A percentile compares a stretch with the other conserved stretches of the same genome.
phyloP scores from a whole-genome alignment of 148 eudicot genomes.

The Nepenthes mirabilis region DNA sequence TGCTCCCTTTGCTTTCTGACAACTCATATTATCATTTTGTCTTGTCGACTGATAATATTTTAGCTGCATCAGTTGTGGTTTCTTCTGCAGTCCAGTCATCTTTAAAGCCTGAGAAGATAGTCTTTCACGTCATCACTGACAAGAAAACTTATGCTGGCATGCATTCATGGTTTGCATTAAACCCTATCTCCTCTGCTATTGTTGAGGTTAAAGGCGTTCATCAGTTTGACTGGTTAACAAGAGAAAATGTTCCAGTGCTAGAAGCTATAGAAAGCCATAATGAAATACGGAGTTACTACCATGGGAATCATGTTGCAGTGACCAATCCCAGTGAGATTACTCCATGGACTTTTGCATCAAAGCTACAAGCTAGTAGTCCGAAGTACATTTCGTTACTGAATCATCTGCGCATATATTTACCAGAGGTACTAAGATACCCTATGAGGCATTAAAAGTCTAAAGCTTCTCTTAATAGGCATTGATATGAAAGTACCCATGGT shows the following conservation, averaged over 20 bases:
- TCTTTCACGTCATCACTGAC: slow-evolving; percentile 94
- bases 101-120: slow-evolving; percentile 62
- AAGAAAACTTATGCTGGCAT: slow-evolving; percentile 98
- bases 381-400: slow-evolving; percentile 94
- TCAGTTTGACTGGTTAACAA: slow-evolving; percentile 98
- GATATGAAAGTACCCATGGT: not conserved
- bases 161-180: slow-evolving; percentile 99
- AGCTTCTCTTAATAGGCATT: not conserved
- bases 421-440: slow-evolving; percentile 50
- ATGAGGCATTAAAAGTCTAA: not conserved
- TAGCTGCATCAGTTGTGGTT: slow-evolving; percentile 98
- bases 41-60: slow-evolving; percentile 76
- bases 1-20: slow-evolving; percentile 79
- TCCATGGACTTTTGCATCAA: slow-evolving; percentile 86
- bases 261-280: slow-evolving; percentile 94
- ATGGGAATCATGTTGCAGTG: slow-evolving; percentile 86
- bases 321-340: slow-evolving; percentile 83
- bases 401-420: slow-evolving; percentile 95
- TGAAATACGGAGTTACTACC: slow-evolving; percentile 77
- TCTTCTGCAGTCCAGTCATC: slow-evolving; percentile 71
- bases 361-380: slow-evolving; percentile 93
- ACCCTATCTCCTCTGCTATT: slow-evolving; percentile 74
- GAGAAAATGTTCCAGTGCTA: slow-evolving; percentile 95
- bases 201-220: slow-evolving; percentile 97
- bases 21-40: slow-evolving; percentile 80